phyloP scores from a whole-genome alignment of 805 yeast genomes.

The Metschnikowia kofuensis region DNA sequence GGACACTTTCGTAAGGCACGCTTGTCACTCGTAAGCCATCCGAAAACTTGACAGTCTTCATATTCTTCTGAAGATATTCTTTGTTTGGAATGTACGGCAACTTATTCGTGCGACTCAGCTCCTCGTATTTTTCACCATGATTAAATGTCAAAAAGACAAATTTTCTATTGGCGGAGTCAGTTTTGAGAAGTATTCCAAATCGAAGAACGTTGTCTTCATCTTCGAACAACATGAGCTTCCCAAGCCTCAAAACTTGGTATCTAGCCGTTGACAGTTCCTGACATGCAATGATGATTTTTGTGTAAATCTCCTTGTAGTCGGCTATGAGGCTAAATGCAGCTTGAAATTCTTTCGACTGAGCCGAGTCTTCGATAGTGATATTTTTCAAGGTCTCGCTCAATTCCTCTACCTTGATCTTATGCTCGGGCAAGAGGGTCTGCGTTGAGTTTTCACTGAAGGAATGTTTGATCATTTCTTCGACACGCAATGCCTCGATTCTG shows the following conservation, averaged over 20 bases:
- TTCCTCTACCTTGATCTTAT: slow-evolving; percentile 60
- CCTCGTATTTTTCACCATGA: slow-evolving; percentile 35
- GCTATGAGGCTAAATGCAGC: slow-evolving; percentile 43
- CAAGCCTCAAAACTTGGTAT: slow-evolving; percentile 44
- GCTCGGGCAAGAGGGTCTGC: slow-evolving; percentile 83
- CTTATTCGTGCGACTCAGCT: slow-evolving; percentile 19
- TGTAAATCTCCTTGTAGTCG: slow-evolving; percentile 44
- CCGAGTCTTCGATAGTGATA: slow-evolving; percentile 34
- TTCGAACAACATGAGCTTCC: slow-evolving; percentile 58
- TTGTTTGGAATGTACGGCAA: slow-evolving; percentile 39
- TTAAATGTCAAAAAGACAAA: slow-evolving; percentile 45
- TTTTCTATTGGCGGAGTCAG: slow-evolving; percentile 29
- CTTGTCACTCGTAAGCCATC: slow-evolving; percentile 36
- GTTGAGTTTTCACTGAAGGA: slow-evolving; percentile 90
- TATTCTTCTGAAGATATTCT: slow-evolving; percentile 32
- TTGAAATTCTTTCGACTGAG: slow-evolving; percentile 42
- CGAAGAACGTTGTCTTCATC: slow-evolving; percentile 41
- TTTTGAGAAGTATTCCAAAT: slow-evolving; percentile 55
- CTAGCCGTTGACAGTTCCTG: slow-evolving; percentile 47
- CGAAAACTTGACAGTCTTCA: slow-evolving; percentile 33
- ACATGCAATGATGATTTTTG: slow-evolving; percentile 46
- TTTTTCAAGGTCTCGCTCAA: slow-evolving; percentile 46
- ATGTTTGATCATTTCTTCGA: slow-evolving; percentile 97
- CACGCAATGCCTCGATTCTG: slow-evolving; percentile 89
- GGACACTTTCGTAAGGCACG: slow-evolving; percentile 41